Base-by-base conservation (phyloP, 2,329 filamentous ascomycete genomes). In the Dichotomopilus funicola region DNA sequence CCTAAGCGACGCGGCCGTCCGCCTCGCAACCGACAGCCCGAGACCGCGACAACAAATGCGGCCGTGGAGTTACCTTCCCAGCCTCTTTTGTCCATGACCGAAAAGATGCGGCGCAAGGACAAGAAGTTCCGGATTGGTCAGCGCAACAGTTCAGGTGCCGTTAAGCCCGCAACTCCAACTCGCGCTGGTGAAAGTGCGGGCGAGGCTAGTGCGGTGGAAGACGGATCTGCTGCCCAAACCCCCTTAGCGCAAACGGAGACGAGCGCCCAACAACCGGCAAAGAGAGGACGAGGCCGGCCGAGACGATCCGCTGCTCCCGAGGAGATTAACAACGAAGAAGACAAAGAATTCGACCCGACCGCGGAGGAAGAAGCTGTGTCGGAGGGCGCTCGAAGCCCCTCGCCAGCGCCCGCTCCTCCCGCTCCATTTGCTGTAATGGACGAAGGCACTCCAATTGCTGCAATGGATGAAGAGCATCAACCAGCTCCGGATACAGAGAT, bases 21-120 rank as follows among this genome's bases (percentile, higher is more conserved):
- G 9, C 68, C 69, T 1, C 63, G 63, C 13, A 62, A 57, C 42
- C 4, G 53, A 31, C 49, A 44, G 13, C 56, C 52, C 5, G 36
- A 49, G 27, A 12, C 33, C 6, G 34, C 6, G 1, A n/a, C 38
- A 10, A 53, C 43, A 19, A 49, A 8, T 19, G 8, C 31, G 59
- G 35, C 55, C 2, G 51, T 61, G 2, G 62, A 60, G 12, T 34
- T 58, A 3, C 36, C 55, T 5, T 60, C 57, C 1, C 64, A 63
- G 9, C 66, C 70, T 9, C 73, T 78, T 48, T 71, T 83, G 70
- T 82, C 80, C 5, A 76, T 83, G 75, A 74, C 75, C 40, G 80
- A 83, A 61, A 74, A 78, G n/a, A 77, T 81, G 73, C 78, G 75
- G 37, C 68, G 80, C 2, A 73, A 70, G 51, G 80, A 79, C 9